Evolutionary conservation across 1,284 basidiomycete genomes (phyloP).

Genomic region (Gomphus sp.): DNA sequence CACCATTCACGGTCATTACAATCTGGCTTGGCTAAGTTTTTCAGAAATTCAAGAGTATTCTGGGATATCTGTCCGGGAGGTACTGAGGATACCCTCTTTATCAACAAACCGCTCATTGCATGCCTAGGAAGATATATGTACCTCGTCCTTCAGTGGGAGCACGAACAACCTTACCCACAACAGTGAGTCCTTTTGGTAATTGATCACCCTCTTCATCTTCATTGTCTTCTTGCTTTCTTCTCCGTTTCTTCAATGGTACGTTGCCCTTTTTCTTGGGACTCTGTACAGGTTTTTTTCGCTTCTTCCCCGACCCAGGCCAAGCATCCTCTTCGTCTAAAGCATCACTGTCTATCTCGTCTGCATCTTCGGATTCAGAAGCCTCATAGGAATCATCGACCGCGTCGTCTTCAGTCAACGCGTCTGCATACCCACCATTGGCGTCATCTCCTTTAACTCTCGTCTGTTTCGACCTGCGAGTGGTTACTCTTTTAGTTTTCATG

Average conservation of each 20-base stretch:
- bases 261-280: constrained; percentile 18
- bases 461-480: not conserved
- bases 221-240: constrained; percentile 17
- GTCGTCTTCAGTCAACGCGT: not conserved
- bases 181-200: constrained; percentile 56
- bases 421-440: not conserved
- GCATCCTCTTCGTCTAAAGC: constrained; percentile 26
- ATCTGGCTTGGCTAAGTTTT: constrained; percentile 59
- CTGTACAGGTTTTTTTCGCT: constrained; percentile 21
- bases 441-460: not conserved
- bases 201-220: constrained; percentile 33
- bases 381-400: constrained; percentile 8
- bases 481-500: not conserved
- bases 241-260: constrained; percentile 14
- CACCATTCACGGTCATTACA: constrained; percentile 89
- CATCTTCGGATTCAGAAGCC: constrained; percentile 12
- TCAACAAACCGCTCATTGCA: not conserved
- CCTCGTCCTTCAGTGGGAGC: constrained; percentile 78
- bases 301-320: constrained; percentile 9
- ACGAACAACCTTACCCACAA: constrained; percentile 59
- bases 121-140: constrained; percentile 22
- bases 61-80: constrained; percentile 79
- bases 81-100: constrained; percentile 34
- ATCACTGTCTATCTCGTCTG: constrained; percentile 24
- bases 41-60: constrained; percentile 76